phyloP scores from a whole-genome alignment of 352 stramenopile species.

The Thraustochytrium sp. region DNA sequence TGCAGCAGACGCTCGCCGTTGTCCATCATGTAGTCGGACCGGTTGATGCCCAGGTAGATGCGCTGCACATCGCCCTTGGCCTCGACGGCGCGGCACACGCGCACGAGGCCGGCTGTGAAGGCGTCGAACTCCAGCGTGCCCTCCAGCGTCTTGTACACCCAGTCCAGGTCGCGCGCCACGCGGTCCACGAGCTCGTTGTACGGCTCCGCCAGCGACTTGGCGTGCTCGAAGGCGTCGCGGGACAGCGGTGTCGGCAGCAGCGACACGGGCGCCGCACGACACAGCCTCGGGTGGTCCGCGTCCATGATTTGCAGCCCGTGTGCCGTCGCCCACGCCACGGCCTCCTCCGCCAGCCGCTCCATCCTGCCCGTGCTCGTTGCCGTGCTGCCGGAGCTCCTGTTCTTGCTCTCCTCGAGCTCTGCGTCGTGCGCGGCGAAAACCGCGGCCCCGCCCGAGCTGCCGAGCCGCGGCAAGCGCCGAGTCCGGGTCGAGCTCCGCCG shows the following conservation, averaged over 20 bases:
- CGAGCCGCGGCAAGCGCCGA: too few species aligned
- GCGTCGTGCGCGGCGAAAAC: too few species aligned
- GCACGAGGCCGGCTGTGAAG: conserved; percentile 71
- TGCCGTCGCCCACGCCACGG: conserved; percentile 31
- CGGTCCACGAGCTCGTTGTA: conserved; percentile 39
- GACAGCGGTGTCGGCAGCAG: conserved; percentile 32
- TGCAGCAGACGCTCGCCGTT: conserved; percentile 60
- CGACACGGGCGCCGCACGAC: conserved; percentile 9
- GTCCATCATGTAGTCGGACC: conserved; percentile 92
- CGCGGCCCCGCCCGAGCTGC: too few species aligned
- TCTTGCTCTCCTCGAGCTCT: too few species aligned
- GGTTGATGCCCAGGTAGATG: conserved; percentile 74
- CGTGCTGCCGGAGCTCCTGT: too few species aligned
- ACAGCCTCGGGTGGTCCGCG: background rate
- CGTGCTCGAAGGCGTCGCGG: conserved; percentile 11
- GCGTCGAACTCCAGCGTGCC: conserved; percentile 54
- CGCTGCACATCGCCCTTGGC: conserved; percentile 65
- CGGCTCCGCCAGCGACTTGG: background rate
- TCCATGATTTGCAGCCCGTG: conserved; percentile 38
- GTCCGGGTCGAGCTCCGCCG: too few species aligned
- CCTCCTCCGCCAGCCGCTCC: conserved; percentile 15
- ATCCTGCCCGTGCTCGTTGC: background rate
- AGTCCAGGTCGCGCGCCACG: conserved; percentile 23
- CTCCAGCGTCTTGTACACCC: conserved; percentile 28
- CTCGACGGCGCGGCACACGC: conserved; percentile 67